A percentile compares a stretch with the other conserved stretches of the same genome.
Conservation (phyloP, 768 basidiomycete species). For the Naganishia kalamii region DNA sequence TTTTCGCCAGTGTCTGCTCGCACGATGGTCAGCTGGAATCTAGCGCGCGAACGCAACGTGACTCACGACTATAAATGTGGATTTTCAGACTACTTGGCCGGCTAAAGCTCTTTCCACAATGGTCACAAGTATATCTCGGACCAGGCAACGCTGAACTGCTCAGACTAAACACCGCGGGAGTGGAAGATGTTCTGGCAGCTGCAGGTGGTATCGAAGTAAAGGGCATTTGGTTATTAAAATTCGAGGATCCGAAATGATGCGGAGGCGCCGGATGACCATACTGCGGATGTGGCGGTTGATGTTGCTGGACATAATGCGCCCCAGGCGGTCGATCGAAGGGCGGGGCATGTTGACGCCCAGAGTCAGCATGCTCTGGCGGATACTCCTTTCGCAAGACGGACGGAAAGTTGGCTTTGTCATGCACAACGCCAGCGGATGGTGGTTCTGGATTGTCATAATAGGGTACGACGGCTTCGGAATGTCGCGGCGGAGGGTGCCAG, state of each 20-base stretch:
- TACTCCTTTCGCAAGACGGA: background rate
- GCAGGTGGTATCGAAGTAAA: background rate
- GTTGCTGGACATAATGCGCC: background rate
- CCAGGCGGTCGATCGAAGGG: too few species aligned
- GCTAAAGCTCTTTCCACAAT: slow-evolving; percentile 41
- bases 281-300: background rate
- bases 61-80: slow-evolving; percentile 45
- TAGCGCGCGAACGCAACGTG: background rate
- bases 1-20: slow-evolving; percentile 39
- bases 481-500: background rate
- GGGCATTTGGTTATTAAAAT: background rate
- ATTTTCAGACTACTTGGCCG: slow-evolving; percentile 42
- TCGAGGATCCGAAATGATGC: background rate
- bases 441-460: slow-evolving; percentile 1
- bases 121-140: slow-evolving; percentile 40
- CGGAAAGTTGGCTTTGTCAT: background rate
- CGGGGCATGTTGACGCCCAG: too few species aligned
- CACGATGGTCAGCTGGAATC: background rate
- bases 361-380: too few species aligned
- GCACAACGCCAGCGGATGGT: background rate
- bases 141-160: slow-evolving; percentile 14
- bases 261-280: background rate
- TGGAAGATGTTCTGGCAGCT: background rate
- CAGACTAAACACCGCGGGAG: background rate
- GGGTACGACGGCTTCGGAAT: background rate